Evolutionary conservation across 345 rosid species (phyloP), one percentile per base, ranked within the genome.

Genomic region (Tarenaya hassleriana): DNA sequence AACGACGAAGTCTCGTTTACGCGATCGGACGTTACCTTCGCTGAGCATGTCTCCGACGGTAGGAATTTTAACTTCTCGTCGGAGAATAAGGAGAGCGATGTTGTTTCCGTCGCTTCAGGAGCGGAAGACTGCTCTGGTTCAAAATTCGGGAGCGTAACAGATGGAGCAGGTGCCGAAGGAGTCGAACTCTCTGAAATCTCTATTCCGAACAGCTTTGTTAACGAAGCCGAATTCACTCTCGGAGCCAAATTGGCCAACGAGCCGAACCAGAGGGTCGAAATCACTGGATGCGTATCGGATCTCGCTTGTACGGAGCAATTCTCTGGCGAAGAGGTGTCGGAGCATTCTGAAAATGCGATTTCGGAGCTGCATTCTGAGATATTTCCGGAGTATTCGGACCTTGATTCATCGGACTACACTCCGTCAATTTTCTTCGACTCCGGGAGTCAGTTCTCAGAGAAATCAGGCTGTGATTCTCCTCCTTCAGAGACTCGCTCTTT

Each of bases 401-500:
- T 71, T 7, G 72, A 78, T 34, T 74, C 62, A 43, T 87, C 92
- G 5, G 95, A 84, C 15, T 77, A 66, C 70, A 72, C 83, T 52
- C 84, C 80, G 52, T 76, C 81, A 1, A 48, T 74, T 43, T 77
- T 77, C 49, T 56, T 64, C 19, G 84, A 82, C 17, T 78, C 95
- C 15, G 96, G 89, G 38, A 78, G 77, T 56, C 74, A 82, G 47
- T 84, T 86, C 78, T 83, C 94, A 14, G 87, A 79, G 61, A 75
- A 67, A 62, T 86, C 85, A 0, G 35, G 27, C 10, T 73, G 62
- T 40, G 80, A 73, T 61, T 71, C 83, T 47, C 47, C 79, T 32
- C 73, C 72, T 31, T 84, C 95, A n/a, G 65, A 37, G n/a, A 74
- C 92, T 61, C 75, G 73, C 63, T 75, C 80, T 60, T 66, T 81